These are phyloP conservation scores for Cynara cardunculus DNA, from an alignment of 129 eudicot genomes.

Conservation along the genomic window DNA sequence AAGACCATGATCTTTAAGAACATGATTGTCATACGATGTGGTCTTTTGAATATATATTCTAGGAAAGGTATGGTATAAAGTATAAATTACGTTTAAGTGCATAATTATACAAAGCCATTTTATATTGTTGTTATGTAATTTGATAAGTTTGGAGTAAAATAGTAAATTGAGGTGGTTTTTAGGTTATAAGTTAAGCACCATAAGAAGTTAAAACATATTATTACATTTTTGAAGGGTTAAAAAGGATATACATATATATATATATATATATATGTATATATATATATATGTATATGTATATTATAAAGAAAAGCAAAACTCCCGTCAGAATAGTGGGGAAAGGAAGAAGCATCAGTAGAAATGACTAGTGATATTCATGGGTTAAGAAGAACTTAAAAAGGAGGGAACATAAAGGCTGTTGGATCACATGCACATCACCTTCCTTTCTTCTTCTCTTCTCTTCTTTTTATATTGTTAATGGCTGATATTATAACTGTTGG, in stretches of 20 bases:
- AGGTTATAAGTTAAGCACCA: not conserved
- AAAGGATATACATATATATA: not conserved
- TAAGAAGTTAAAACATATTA: not conserved
- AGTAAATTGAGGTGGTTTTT: no score
- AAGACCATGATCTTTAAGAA: not conserved
- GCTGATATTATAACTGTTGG: constrained; percentile 30
- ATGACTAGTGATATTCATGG: constrained; percentile 13
- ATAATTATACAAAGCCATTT: no score
- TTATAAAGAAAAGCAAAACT: not conserved
- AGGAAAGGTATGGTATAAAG: no score
- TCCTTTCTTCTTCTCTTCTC: constrained; percentile 60
- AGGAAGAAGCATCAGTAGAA: not conserved
- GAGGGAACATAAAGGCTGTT: constrained; percentile 77
- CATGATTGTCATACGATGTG: not conserved
- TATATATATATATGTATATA: no score
- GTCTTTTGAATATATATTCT: not conserved
- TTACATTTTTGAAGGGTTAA: not conserved
- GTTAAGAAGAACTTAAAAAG: constrained; percentile 21
- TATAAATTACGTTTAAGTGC: no score
- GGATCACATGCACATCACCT: constrained; percentile 78
- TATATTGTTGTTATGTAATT: not conserved
- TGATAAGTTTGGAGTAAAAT: no score
- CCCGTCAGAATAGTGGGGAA: not conserved
- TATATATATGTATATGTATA: no score
- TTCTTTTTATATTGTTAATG: constrained; percentile 52